A percentile compares a stretch with the other conserved stretches of the same genome.
phyloP scores from a whole-genome alignment of 2,329 filamentous ascomycete genomes.

The Pezicula carpinea region DNA sequence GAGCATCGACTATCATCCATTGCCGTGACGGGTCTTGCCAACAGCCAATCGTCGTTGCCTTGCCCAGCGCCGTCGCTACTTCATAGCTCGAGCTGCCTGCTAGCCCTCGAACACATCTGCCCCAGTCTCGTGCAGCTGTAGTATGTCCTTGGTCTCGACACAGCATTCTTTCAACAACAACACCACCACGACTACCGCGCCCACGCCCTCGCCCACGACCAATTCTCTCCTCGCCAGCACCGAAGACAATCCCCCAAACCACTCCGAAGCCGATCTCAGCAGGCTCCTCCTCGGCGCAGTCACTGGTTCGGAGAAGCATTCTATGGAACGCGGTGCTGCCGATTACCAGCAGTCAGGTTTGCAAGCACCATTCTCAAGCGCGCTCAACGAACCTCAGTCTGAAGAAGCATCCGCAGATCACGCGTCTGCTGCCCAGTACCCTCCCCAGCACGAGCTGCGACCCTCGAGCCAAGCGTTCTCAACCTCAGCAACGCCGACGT shows the following conservation, averaged over 20 bases:
- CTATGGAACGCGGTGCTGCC: conserved; percentile 59
- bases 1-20: neutral
- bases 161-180: conserved; percentile 19
- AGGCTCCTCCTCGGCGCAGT: conserved; percentile 27
- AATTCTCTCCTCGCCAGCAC: conserved; percentile 19
- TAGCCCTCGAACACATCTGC: conserved; percentile 12
- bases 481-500: conserved; percentile 77
- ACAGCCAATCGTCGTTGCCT: neutral
- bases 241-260: conserved; percentile 11
- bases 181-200: conserved; percentile 18
- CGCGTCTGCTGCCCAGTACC: conserved; percentile 87
- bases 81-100: conserved; percentile 3
- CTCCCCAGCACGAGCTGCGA: conserved; percentile 75
- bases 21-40: neutral
- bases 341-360: conserved; percentile 88
- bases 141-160: conserved; percentile 31
- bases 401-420: conserved; percentile 84
- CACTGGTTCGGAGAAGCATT: conserved; percentile 28
- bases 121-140: conserved; percentile 19
- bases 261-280: conserved; percentile 25
- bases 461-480: conserved; percentile 36
- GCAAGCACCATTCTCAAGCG: conserved; percentile 66
- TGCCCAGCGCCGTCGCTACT: neutral
- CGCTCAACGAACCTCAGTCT: conserved; percentile 69
- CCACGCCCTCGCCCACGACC: conserved; percentile 12